Evolutionary conservation across 2,329 filamentous ascomycete genomes (phyloP).

Genomic region (Neonectria faginata): DNA sequence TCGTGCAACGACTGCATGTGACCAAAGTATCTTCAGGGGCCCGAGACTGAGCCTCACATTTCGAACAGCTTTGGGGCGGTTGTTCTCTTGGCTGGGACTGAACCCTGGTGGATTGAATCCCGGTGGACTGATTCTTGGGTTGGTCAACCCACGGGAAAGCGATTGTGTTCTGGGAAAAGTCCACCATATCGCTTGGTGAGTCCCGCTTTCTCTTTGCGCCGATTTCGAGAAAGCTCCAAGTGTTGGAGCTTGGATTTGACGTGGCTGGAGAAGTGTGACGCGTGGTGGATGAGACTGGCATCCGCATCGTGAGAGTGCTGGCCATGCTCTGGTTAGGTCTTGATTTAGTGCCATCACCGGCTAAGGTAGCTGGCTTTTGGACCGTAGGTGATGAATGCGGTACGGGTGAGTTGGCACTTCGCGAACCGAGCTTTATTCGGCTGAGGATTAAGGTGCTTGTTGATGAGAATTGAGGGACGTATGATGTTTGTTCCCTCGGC

Average conservation of each 20-base stretch:
- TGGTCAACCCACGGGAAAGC: conserved; percentile 40
- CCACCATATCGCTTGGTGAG: conserved; percentile 30
- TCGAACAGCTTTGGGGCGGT: conserved; percentile 25
- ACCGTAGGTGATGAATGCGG: not conserved
- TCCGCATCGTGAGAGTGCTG: conserved; percentile 34
- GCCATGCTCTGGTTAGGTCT: conserved; percentile 13
- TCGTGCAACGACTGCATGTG: conserved; percentile 40
- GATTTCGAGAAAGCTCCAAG: conserved; percentile 15
- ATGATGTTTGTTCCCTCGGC: conserved; percentile 34
- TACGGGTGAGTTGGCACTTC: conserved; percentile 10
- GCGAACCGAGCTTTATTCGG: conserved; percentile 39
- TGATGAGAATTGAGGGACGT: conserved; percentile 48
- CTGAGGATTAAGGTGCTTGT: conserved; percentile 45
- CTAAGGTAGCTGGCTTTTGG: conserved; percentile 1
- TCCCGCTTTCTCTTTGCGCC: conserved; percentile 49
- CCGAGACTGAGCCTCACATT: conserved; percentile 32
- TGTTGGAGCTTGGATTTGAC: conserved; percentile 4
- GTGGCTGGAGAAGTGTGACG: conserved; percentile 20
- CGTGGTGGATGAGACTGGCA: conserved; percentile 9
- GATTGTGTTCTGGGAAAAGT: conserved; percentile 51
- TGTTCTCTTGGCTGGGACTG: conserved; percentile 6
- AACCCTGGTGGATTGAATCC: conserved; percentile 11
- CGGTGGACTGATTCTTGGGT: conserved; percentile 8
- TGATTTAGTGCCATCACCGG: conserved; percentile 1
- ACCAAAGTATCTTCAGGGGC: conserved; percentile 22